These are phyloP conservation scores for Wallacemonas sp. DNA, from an alignment of 208 protist genomes.

Conservation along the genomic window DNA sequence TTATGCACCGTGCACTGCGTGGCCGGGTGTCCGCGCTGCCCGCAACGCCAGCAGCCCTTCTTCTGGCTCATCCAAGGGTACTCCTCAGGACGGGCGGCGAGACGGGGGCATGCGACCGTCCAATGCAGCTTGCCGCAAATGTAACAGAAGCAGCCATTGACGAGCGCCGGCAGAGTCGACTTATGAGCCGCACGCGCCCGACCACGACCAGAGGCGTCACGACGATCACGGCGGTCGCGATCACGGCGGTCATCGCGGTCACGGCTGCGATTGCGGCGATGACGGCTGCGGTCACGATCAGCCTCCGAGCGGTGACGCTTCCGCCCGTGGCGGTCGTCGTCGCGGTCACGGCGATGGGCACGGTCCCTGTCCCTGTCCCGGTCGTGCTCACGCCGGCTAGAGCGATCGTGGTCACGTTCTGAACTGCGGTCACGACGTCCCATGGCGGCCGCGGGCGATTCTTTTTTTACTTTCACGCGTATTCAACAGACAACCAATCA, in stretches of 20 bases:
- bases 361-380: slow-evolving; percentile 29
- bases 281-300: background rate
- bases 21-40: slow-evolving; percentile 68
- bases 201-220: background rate
- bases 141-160: slow-evolving; percentile 49
- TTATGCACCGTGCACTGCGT: slow-evolving; percentile 60
- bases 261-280: slow-evolving; percentile 15
- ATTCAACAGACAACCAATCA: too few species aligned
- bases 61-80: slow-evolving; percentile 62
- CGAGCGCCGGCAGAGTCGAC: slow-evolving; percentile 17
- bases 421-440: slow-evolving; percentile 23
- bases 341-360: slow-evolving; percentile 6
- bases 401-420: slow-evolving; percentile 8
- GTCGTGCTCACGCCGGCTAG: slow-evolving; percentile 9
- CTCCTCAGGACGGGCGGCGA: slow-evolving; percentile 43
- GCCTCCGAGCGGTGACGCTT: background rate
- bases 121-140: slow-evolving; percentile 84
- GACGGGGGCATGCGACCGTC: slow-evolving; percentile 70
- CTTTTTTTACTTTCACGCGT: background rate
- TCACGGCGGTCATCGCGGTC: background rate
- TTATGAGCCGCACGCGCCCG: slow-evolving; percentile 8
- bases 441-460: slow-evolving; percentile 1
- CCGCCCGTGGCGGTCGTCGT: slow-evolving; percentile 14
- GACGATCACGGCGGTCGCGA: background rate
- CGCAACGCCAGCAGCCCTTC: slow-evolving; percentile 78